phyloP scores from a whole-genome alignment of 2,329 filamentous ascomycete genomes.

The Neurospora sp. region DNA sequence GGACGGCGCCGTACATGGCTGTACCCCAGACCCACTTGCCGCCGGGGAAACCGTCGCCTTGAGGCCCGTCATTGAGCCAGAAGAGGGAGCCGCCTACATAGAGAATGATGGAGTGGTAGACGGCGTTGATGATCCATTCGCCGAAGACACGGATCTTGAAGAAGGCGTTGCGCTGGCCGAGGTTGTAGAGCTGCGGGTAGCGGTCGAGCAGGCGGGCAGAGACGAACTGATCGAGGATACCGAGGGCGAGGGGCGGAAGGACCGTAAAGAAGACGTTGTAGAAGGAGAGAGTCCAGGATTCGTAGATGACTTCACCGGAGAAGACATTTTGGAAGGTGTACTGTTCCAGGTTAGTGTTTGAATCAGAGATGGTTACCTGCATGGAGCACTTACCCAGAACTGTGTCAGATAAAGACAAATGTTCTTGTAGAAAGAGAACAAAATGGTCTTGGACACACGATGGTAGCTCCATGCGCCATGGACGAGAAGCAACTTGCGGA shows the following conservation, averaged over 20 bases:
- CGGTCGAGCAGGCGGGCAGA: conserved; percentile 87
- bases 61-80: conserved; percentile 70
- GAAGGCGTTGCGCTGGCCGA: conserved; percentile 87
- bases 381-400: conserved; percentile 67
- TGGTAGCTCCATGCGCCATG: conserved; percentile 98
- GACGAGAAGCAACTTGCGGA: conserved; percentile 87
- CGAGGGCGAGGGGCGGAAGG: conserved; percentile 83
- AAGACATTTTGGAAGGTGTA: conserved; percentile 98
- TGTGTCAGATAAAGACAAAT: conserved; percentile 98
- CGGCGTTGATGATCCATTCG: conserved; percentile 87
- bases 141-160: conserved; percentile 90
- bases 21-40: conserved; percentile 99
- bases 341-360: conserved; percentile 34
- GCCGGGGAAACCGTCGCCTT: conserved; percentile 68
- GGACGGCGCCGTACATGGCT: conserved; percentile 85
- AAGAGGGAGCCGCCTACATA: conserved; percentile 78
- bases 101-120: conserved; percentile 91
- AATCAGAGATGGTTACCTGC: background rate
- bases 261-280: conserved; percentile 99
- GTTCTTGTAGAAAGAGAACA: conserved; percentile 99
- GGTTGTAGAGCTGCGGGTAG: conserved; percentile 89
- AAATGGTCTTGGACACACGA: conserved; percentile 88
- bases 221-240: conserved; percentile 96
- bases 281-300: conserved; percentile 98
- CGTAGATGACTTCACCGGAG: conserved; percentile 94